Base-by-base conservation (phyloP, 2,329 filamentous ascomycete species). In the Metarhizium album region DNA sequence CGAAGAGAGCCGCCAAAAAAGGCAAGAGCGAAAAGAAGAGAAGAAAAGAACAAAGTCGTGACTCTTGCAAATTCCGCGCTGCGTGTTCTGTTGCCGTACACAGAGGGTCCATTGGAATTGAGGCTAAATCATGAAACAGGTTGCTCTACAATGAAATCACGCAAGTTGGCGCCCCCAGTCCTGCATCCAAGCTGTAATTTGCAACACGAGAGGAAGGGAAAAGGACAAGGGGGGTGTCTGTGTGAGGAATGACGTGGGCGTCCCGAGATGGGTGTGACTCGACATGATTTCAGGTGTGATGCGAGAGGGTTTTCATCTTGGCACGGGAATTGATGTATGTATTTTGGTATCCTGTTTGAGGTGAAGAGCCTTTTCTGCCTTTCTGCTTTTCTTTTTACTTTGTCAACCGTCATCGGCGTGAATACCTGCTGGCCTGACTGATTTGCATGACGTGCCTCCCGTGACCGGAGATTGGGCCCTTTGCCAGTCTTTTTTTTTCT, bases 101-200 rank as follows among this genome's bases (percentile, higher is more conserved):
- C 27, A 29, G n/a, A n/a, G n/a, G n/a, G n/a, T n/a, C 27, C 11
- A 23, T 24, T 43, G 23, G n/a, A 27, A 18, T 16, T 22, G 31
- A 40, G 18, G 45, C 48, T 55, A 35, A 53, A 3, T 38, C n/a
- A 11, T 40, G 23, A 42, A 48, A 29, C 55, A 93, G 86, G 48
- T 71, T 95, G 58, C 71, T 95, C 47, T 95, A 95, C 70, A 87
- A 91, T 61, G 87, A 93, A 68, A 93, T 94, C 64, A 90, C 87
- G 18, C 80, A 82, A 53, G 77, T 87, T 52, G 86, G 86, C 55
- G 70, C 74, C 52, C 75, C 81, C 6, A 67, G 64, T 43, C 73
- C 76, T 52, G 81, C 80, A 54, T 79, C 82, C n/a, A 85, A 85
- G 70, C 67, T 85, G 65, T 85, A 69, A 43, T 20, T 13, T 4